A percentile compares a stretch with the other conserved stretches of the same genome.
Conservation (phyloP, 202 grass and related monocot genomes). For the Brachypodium distachyon region DNA sequence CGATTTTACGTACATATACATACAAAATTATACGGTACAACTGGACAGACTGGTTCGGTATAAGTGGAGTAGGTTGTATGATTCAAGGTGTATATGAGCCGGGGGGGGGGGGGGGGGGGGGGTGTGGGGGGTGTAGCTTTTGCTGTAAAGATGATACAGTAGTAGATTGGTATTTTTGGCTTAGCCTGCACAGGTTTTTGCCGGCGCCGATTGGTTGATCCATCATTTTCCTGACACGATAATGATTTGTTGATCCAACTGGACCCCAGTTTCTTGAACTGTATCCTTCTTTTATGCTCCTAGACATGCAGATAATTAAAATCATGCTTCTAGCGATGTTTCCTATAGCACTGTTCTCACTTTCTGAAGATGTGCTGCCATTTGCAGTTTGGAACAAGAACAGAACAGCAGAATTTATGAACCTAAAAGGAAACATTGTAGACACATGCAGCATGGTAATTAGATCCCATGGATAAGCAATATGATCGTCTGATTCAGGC, state of each 20-base stretch:
- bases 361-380: not conserved
- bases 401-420: not conserved
- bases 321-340: too few species aligned
- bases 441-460: not conserved
- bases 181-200: conserved; percentile 43
- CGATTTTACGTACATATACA: too few species aligned
- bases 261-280: conserved; percentile 7
- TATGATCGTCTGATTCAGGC: not conserved
- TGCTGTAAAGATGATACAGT: conserved; percentile 64
- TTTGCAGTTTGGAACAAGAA: not conserved
- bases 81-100: conserved; percentile 31
- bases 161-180: conserved; percentile 65
- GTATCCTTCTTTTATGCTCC: not conserved
- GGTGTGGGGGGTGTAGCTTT: conserved; percentile 58
- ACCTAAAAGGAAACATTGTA: not conserved
- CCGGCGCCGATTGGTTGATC: not conserved
- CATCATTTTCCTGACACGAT: not conserved
- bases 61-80: conserved; percentile 35
- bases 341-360: not conserved
- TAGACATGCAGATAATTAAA: conserved; percentile 1
- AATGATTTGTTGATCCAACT: conserved; percentile 7
- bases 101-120: too few species aligned
- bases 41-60: conserved; percentile 13
- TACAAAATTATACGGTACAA: not conserved
- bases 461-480: not conserved